These are phyloP conservation scores for Pseudogymnoascus sp. DNA, from an alignment of 2,329 filamentous ascomycete species.

Conservation along the genomic window DNA sequence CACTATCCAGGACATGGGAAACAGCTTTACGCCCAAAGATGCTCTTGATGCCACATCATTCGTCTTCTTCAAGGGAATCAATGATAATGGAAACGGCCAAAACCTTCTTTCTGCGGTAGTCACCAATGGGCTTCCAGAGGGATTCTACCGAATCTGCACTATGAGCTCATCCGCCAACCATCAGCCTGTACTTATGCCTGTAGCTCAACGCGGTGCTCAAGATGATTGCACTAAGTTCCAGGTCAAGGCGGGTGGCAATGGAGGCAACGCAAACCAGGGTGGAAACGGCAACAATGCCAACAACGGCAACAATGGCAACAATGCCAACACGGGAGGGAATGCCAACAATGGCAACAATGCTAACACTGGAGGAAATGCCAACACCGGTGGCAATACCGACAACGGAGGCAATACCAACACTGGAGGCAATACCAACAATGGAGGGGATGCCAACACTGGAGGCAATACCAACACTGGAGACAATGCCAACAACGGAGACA, in stretches of 20 bases:
- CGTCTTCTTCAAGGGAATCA: constrained; percentile 38
- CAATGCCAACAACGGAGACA: not conserved
- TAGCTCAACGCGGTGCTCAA: constrained; percentile 39
- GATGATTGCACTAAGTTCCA: constrained; percentile 42
- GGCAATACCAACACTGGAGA: constrained; percentile 23
- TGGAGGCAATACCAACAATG: too few species aligned
- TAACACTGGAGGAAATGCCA: constrained; percentile 8
- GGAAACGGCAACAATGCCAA: constrained; percentile 2
- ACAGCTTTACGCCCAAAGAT: constrained; percentile 25
- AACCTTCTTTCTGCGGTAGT: constrained; percentile 33
- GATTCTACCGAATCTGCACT: constrained; percentile 38
- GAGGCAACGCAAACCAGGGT: constrained; percentile 14
- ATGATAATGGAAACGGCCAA: constrained; percentile 34
- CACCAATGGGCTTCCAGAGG: constrained; percentile 34
- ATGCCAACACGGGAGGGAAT: not conserved
- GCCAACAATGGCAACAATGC: not conserved
- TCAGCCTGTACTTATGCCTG: constrained; percentile 37
- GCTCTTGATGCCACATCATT: constrained; percentile 29
- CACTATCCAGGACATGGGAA: constrained; percentile 33
- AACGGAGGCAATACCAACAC: not conserved
- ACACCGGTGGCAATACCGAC: not conserved
- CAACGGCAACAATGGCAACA: not conserved
- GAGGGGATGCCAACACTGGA: constrained; percentile 14
- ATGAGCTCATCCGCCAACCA: constrained; percentile 37
- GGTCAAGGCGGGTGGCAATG: constrained; percentile 20